A percentile compares a stretch with the other conserved stretches of the same genome.
These are phyloP conservation scores for Pyricularia grisea DNA, from an alignment of 2,329 filamentous ascomycete genomes.

Conservation along the genomic window DNA sequence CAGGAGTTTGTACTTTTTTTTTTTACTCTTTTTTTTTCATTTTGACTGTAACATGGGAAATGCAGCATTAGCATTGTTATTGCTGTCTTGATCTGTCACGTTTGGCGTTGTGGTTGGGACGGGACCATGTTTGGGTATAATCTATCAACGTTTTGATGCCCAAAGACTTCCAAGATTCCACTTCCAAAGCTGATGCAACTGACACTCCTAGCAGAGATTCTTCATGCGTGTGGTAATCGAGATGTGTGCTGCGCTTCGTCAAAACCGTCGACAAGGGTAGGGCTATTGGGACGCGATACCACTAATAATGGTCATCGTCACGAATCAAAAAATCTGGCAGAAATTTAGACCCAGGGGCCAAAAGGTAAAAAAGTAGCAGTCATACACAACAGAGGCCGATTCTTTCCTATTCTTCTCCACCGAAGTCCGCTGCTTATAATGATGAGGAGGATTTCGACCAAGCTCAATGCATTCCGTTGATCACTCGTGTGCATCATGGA, in stretches of 20 bases:
- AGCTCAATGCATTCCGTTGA: background rate
- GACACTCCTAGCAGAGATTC: background rate
- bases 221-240: background rate
- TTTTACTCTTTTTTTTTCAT: background rate
- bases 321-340: background rate
- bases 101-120: background rate
- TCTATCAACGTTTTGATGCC: background rate
- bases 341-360: background rate
- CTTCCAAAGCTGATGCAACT: background rate
- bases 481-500: constrained; percentile 28
- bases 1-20: no score
- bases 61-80: background rate
- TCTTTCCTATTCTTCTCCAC: background rate
- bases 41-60: background rate
- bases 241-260: background rate
- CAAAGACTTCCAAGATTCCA: background rate
- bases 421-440: background rate
- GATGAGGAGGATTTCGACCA: background rate
- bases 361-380: background rate
- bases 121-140: background rate
- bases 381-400: background rate
- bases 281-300: background rate
- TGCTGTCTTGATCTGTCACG: background rate
- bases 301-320: background rate
- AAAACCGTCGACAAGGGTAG: background rate